Base-by-base conservation (phyloP, 306 rosid species). In the Carpinus fangiana region DNA sequence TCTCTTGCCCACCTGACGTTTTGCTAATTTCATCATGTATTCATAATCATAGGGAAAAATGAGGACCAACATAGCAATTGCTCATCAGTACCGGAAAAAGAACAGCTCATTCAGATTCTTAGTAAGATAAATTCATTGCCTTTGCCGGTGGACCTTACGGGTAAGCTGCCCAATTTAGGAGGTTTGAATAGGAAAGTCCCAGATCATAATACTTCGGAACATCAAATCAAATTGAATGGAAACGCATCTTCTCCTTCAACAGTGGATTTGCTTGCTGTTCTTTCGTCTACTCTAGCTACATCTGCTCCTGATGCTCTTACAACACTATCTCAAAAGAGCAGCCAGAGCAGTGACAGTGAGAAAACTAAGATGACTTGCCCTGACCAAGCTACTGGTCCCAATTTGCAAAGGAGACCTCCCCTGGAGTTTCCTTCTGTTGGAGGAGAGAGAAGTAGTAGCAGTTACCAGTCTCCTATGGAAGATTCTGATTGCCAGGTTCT, bases 371-470 rank as follows among this genome's bases (percentile, higher is more conserved):
- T 80, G 31, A 82, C 83, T 65, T 74, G 80, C 79, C 85, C 78
- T 23, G 91, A 90, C 46, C 93, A 82, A 79, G 78, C 69, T 61
- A 70, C 79, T 62, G 84, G 80, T 26, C 75, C 81, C 34, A 80
- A 64, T 79, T 72, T 73, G 71, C 88, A 76, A 34, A 83, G 79
- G 78, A 80, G 85, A 65, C 72, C 85, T 73, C 82, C 83, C 4
- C 81, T 70, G 41, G 92, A 89, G 46, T 84, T 93, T 77, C 73
- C 87, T 76, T 84, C 90, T 1, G 78, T 84, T 45, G 93, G 91
- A 74, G 96, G 92, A 57, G 98, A 90, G 67, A 89, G 92, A 86
- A 93, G 92, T 81, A 89, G 98, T 76, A 89, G 90, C 73, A 93
- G 96, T 76, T 87, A 87, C 81, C 93, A 90, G 83, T 93, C 97